Base-by-base conservation (phyloP, 2,329 filamentous ascomycete genomes). In the Talaromyces sp. region DNA sequence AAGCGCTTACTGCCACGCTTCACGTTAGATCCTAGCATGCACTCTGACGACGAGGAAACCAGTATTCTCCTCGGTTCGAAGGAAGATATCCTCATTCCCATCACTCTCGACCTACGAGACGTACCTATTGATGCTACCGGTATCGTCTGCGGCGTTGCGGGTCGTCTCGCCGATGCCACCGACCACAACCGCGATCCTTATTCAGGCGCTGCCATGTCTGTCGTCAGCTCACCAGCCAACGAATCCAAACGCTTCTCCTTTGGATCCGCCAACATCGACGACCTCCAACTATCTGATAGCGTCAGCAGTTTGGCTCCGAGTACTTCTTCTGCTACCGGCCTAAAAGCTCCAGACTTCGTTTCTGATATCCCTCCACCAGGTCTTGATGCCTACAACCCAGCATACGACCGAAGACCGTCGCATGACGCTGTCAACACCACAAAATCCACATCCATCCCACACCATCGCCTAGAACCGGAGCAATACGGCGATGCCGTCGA, bases 111-210 rank as follows among this genome's bases (percentile, higher is more conserved):
- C 72, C 84, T 99, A 29, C 88, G 87, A 22, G 88, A 87, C 49
- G 81, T 98, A 47, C 91, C 94, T 0, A 84, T 94, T 49, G 92
- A 97, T 76, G 93, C 92, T 7, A 96, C 93, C 0, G 94, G 94
- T 25, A 97, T 99, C 65, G 92, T 99, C 3, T 97, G 93, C 70
- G 94, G 95, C 31, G 92, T 99, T 1, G 93, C 94, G 0, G 92
- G 93, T 29, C 86, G 88, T 63, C 82, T 98, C 31, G 90, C 93
- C 0, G 87, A 91, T 59, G 91, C 91, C 54, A 89, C 92, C 76
- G 40, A 38, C 5, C 51, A 51, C 43, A 51, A 59, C n/a, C 64
- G 40, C 29, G 78, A 83, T 63, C 80, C 80, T 70, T 75, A 76
- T 38, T 80, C 81, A 67, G 75, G 69, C 19, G 72, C 72, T 58